A percentile compares a stretch with the other conserved stretches of the same genome.
Evolutionary conservation across 768 basidiomycete species (phyloP).

Genomic region (Rhizopogon salebrosus): DNA sequence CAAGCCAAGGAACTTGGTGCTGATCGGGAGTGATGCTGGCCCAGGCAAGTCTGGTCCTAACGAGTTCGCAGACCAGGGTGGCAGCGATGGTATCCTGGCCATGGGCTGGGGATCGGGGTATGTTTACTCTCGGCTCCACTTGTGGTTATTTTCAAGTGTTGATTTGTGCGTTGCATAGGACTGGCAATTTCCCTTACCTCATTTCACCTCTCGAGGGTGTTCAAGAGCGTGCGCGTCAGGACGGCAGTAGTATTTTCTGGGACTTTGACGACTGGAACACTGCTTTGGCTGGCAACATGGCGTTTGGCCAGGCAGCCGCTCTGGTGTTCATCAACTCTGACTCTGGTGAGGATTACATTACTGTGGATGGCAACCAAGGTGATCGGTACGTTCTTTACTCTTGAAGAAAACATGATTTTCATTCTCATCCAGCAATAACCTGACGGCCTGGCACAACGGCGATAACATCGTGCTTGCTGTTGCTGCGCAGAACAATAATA

Average conservation of each 20-base stretch:
- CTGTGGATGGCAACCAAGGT: slow-evolving; percentile 73
- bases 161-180: slow-evolving; percentile 25
- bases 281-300: slow-evolving; percentile 39
- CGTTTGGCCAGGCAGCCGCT: slow-evolving; percentile 46
- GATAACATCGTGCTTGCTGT: slow-evolving; percentile 69
- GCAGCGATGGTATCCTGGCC: slow-evolving; percentile 64
- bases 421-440: slow-evolving; percentile 42
- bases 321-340: slow-evolving; percentile 74
- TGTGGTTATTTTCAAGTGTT: background rate
- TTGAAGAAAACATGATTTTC: background rate
- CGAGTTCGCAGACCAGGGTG: slow-evolving; percentile 52
- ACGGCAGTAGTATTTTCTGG: slow-evolving; percentile 57
- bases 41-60: slow-evolving; percentile 62
- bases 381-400: slow-evolving; percentile 43
- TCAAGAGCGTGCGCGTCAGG: slow-evolving; percentile 55
- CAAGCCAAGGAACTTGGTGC: slow-evolving; percentile 45
- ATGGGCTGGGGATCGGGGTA: slow-evolving; percentile 85
- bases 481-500: slow-evolving; percentile 46
- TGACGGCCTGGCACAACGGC: slow-evolving; percentile 72
- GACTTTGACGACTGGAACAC: slow-evolving; percentile 62
- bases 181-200: slow-evolving; percentile 70
- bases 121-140: background rate
- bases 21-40: slow-evolving; percentile 56
- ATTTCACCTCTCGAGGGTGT: slow-evolving; percentile 75
- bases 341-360: slow-evolving; percentile 77